These are phyloP conservation scores for Aphanomyces cochlioides DNA, from an alignment of 352 stramenopile genomes.

Conservation along the genomic window DNA sequence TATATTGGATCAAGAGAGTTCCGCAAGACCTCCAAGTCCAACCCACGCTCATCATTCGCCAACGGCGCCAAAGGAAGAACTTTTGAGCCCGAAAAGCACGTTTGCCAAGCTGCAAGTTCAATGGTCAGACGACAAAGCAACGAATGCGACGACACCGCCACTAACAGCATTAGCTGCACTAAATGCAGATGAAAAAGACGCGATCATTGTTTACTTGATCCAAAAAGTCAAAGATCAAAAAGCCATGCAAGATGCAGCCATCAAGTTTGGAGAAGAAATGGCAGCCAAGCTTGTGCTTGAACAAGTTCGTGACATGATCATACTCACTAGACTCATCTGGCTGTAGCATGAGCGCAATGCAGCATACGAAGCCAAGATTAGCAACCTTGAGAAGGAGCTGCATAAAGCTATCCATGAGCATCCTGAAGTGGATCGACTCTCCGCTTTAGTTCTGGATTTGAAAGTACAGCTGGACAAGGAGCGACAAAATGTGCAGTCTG, in stretches of 20 bases:
- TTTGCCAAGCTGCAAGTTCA: slow-evolving; percentile 7
- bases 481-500: slow-evolving; percentile 65
- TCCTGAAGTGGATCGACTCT: slow-evolving; percentile 45
- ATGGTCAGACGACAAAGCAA: neutral
- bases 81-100: neutral
- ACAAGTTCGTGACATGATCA: slow-evolving; percentile 40
- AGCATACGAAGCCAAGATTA: slow-evolving; percentile 47
- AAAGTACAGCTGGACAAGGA: slow-evolving; percentile 42
- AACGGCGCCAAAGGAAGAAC: neutral
- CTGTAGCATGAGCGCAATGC: slow-evolving; percentile 51
- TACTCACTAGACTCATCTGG: neutral
- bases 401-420: slow-evolving; percentile 46
- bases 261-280: slow-evolving; percentile 57
- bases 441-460: slow-evolving; percentile 43
- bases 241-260: slow-evolving; percentile 26
- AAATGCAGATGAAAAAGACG: slow-evolving; percentile 24
- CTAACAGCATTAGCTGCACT: slow-evolving; percentile 6
- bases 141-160: neutral
- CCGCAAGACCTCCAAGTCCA: neutral
- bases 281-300: slow-evolving; percentile 61
- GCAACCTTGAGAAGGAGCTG: slow-evolving; percentile 44
- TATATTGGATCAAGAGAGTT: neutral
- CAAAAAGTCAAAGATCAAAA: slow-evolving; percentile 28
- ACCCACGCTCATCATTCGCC: neutral
- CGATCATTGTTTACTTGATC: slow-evolving; percentile 27